phyloP scores from a whole-genome alignment of 2,329 filamentous ascomycete genomes.

The Cryphonectria nitschkei region DNA sequence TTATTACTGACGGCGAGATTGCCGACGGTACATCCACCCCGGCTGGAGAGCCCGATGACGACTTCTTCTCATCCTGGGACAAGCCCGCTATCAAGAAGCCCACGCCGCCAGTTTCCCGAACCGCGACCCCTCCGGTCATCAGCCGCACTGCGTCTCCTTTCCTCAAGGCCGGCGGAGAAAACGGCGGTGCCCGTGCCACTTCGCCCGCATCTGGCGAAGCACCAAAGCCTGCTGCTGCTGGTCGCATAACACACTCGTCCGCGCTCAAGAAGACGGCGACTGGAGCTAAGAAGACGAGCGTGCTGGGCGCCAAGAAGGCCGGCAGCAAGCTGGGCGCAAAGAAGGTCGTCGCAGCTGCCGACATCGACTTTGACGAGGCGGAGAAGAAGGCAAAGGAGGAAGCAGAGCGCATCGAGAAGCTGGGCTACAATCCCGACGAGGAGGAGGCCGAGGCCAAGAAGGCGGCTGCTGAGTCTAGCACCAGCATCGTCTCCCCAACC shows the following conservation, averaged over 20 bases:
- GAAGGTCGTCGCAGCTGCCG: constrained; percentile 73
- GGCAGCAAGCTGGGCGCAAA: constrained; percentile 86
- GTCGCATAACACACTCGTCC: constrained; percentile 75
- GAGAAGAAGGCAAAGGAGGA: constrained; percentile 98
- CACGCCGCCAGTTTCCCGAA: constrained; percentile 89
- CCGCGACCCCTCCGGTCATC: constrained; percentile 79
- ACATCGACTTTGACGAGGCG: constrained; percentile 95
- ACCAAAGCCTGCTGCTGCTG: constrained; percentile 60
- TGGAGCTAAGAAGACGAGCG: constrained; percentile 77
- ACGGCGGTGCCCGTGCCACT: constrained; percentile 73
- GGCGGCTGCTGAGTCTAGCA: constrained; percentile 48
- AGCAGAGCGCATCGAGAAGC: constrained; percentile 90
- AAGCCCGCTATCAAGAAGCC: constrained; percentile 96
- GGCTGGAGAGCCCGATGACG: constrained; percentile 80
- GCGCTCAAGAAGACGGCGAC: constrained; percentile 78
- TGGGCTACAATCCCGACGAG: constrained; percentile 94
- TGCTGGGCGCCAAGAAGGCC: constrained; percentile 83
- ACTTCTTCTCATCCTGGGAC: constrained; percentile 99
- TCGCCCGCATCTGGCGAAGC: constrained; percentile 70
- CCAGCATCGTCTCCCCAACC: constrained; percentile 71
- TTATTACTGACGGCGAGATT: constrained; percentile 74
- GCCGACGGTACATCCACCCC: constrained; percentile 74
- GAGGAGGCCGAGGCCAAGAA: constrained; percentile 52
- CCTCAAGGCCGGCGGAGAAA: constrained; percentile 70
- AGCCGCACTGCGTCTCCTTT: constrained; percentile 89